A percentile compares a stretch with the other conserved stretches of the same genome.
phyloP scores from a whole-genome alignment of 495 filamentous ascomycete species.

The Pseudevernia furfuracea region DNA sequence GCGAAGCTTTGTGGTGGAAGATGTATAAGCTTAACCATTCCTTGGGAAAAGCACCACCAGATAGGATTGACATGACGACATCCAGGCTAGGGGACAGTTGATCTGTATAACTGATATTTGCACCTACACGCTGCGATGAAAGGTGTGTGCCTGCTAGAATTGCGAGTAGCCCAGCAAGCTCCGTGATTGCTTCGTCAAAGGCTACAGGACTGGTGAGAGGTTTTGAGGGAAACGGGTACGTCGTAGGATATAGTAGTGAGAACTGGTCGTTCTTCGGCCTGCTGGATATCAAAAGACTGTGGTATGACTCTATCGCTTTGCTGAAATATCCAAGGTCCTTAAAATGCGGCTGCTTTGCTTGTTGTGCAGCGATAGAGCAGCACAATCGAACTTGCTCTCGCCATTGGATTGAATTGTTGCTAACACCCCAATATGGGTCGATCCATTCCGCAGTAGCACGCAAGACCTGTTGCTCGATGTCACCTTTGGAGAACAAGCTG shows the following conservation, averaged over 20 bases:
- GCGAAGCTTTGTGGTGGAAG: constrained; percentile 86
- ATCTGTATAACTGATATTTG: constrained; percentile 54
- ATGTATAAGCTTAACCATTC: constrained; percentile 90
- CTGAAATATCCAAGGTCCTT: constrained; percentile 80
- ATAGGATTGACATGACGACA: constrained; percentile 80
- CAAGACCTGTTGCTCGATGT: constrained; percentile 64
- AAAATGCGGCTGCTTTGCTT: constrained; percentile 69
- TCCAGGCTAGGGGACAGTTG: constrained; percentile 68
- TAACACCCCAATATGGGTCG: constrained; percentile 85
- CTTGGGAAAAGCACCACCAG: constrained; percentile 81
- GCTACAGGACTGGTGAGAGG: constrained; percentile 49
- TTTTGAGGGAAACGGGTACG: constrained; percentile 81
- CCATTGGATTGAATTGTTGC: constrained; percentile 68
- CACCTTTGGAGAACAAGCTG: constrained; percentile 66
- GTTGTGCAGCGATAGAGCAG: constrained; percentile 79
- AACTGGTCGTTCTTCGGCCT: constrained; percentile 60
- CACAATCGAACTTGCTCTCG: constrained; percentile 87
- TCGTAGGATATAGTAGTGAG: constrained; percentile 79
- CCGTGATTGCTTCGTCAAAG: constrained; percentile 86
- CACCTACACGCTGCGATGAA: constrained; percentile 46
- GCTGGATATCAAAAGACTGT: constrained; percentile 57
- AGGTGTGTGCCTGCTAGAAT: constrained; percentile 65
- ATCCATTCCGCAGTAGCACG: constrained; percentile 86
- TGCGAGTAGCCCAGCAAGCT: constrained; percentile 80
- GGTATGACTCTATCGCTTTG: constrained; percentile 85